Evolutionary conservation across 1,139 yeast genomes (phyloP).

Genomic region (Candida sp.): DNA sequence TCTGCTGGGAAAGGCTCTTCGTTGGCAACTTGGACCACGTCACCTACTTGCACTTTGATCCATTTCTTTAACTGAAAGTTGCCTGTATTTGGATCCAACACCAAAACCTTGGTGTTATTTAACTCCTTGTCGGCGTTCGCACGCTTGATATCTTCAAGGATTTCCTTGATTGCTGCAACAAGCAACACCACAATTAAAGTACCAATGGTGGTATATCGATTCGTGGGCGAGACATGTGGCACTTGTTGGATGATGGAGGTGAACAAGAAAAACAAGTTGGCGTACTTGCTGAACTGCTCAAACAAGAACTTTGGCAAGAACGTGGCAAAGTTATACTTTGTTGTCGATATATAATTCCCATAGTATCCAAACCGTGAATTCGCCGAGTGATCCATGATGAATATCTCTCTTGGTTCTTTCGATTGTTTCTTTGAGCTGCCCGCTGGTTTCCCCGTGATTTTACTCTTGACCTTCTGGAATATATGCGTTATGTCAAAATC

Average conservation of each 20-base stretch:
- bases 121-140: slow-evolving; percentile 88
- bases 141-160: slow-evolving; percentile 90
- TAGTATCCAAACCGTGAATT: slow-evolving; percentile 63
- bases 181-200: slow-evolving; percentile 82
- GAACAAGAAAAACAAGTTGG: slow-evolving; percentile 91
- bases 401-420: slow-evolving; percentile 64
- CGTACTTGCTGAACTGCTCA: slow-evolving; percentile 97
- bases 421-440: slow-evolving; percentile 6
- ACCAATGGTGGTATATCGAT: slow-evolving; percentile 93
- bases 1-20: slow-evolving; percentile 98
- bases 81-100: slow-evolving; percentile 64
- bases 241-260: slow-evolving; percentile 97
- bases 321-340: slow-evolving; percentile 95
- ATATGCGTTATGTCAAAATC: slow-evolving; percentile 65
- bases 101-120: slow-evolving; percentile 77
- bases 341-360: slow-evolving; percentile 92
- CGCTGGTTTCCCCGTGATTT: slow-evolving; percentile 10
- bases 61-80: slow-evolving; percentile 72
- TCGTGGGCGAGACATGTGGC: slow-evolving; percentile 96
- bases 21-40: slow-evolving; percentile 79
- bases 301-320: slow-evolving; percentile 93
- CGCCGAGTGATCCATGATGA: slow-evolving; percentile 61
- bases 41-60: slow-evolving; percentile 93
- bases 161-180: slow-evolving; percentile 93
- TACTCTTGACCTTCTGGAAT: slow-evolving; percentile 25